Base-by-base conservation (phyloP, 257 asterid genomes). In the Coffea eugenioides region DNA sequence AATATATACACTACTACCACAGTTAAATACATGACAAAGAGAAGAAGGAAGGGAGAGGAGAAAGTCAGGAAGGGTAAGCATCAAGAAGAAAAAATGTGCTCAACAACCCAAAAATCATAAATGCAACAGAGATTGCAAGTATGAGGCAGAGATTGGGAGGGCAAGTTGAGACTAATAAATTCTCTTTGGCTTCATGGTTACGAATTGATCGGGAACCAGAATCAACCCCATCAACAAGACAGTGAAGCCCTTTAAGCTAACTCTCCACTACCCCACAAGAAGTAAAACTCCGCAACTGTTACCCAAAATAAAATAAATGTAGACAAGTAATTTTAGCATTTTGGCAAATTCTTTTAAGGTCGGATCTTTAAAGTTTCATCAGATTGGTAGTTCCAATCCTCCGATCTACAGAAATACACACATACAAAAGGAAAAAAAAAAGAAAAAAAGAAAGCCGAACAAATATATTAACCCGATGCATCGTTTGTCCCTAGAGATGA, bases 181-280 rank as follows among this genome's bases (percentile, higher is more conserved):
- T 75, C 21, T 76, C 16, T 45, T 7, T 62, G 1, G 48, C 71
- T 62, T 62, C 48, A 62, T 65, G 73, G 73, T 49, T 65, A 66
- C 73, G 64, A 67, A 66, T 77, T 66, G 80, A 77, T 49, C 15
- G 80, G 74, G 67, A 65, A 75, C 79, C 68, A 3, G n/a, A 76
- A n/a, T 31, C 39, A 75, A 61, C 61, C 79, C 71, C 71, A 43
- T 16, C 56, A 75, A 76, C 57, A 77, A 65, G 80, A 65, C 66
- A 77, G 64, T 46, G 80, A 76, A 76, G 73, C 80, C 20, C 49
- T 43, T n/a, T 4, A 43, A 4, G 8, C 31, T 18, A 41, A 10
- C 65, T 57, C 10, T 20, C 25, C 25, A 20, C 57, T 6, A 57
- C 10, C 27, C 10, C 64, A 4, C 65, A 4, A 57, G 2, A 6